Percentiles rank a stretch among this genome's conserved stretches.
phyloP scores from a whole-genome alignment of 768 basidiomycete species.

The Tremella mesenterica region DNA sequence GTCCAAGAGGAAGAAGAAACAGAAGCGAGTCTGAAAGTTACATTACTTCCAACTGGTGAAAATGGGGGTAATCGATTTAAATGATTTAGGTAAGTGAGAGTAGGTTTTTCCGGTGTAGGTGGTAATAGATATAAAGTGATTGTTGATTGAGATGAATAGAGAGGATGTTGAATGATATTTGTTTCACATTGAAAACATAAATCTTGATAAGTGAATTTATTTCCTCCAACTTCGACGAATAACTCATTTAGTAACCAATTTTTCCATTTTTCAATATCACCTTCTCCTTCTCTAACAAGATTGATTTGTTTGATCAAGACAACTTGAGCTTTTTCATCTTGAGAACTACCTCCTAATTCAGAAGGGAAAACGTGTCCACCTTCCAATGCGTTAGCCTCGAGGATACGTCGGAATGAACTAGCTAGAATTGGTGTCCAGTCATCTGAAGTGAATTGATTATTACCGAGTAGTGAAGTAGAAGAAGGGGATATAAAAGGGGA shows the following conservation, averaged over 20 bases:
- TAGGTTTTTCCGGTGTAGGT: slow-evolving; percentile 29
- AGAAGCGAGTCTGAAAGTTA: slow-evolving; percentile 23
- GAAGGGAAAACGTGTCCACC: slow-evolving; percentile 49
- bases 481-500: slow-evolving; percentile 9
- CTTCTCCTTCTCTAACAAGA: slow-evolving; percentile 32
- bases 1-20: slow-evolving; percentile 27
- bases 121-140: slow-evolving; percentile 34
- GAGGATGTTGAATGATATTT: slow-evolving; percentile 21
- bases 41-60: slow-evolving; percentile 13
- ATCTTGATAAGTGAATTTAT: slow-evolving; percentile 30
- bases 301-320: slow-evolving; percentile 70
- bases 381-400: slow-evolving; percentile 45
- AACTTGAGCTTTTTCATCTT: slow-evolving; percentile 22
- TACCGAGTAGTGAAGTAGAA: slow-evolving; percentile 8
- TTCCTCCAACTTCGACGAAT: slow-evolving; percentile 22
- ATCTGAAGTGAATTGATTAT: slow-evolving; percentile 20
- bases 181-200: slow-evolving; percentile 36
- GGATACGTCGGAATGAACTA: slow-evolving; percentile 57
- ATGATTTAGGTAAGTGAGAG: slow-evolving; percentile 52
- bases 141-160: slow-evolving; percentile 28
- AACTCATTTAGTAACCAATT: slow-evolving; percentile 32
- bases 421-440: slow-evolving; percentile 26
- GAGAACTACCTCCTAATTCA: slow-evolving; percentile 26
- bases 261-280: slow-evolving; percentile 26
- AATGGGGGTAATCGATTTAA: slow-evolving; percentile 24